Base-by-base conservation (phyloP, 148 eudicot genomes). In the Euryodendron excelsum region DNA sequence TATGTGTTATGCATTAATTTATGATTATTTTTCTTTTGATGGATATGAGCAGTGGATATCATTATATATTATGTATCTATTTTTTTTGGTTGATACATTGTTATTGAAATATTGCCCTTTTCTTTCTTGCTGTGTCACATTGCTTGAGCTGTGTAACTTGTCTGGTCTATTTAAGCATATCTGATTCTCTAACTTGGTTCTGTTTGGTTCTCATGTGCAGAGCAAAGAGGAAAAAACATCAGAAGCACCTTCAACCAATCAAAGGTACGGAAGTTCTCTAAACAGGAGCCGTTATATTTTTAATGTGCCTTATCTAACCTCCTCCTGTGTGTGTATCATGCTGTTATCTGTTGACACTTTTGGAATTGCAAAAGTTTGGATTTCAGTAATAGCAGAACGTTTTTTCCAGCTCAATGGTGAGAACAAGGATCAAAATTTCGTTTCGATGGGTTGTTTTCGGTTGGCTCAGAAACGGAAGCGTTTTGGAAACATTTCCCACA, bases 161-260 rank as follows among this genome's bases (percentile, higher is more conserved):
- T 80, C 9, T 59, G 34, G 18, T 21, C 75, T 68, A 25, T 55
- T 36, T n/a, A 21, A 34, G 18, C 14, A 61, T 37, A 34, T 56
- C 72, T 73, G 41, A 74, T 74, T 65, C 4, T 15, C 45, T 67
- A 36, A 47, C 71, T 72, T 48, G 72, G 69, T 45, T 2, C 15
- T 1, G 2, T 9, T 34, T 76, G 45, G 23, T 81, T 69, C 13
- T 56, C 63, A 69, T 55, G 37, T 87, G 81, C 88, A 93, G 97
- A 91, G 85, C 83, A 93, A 88, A 78, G 84, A 84, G 65, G 86
- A 79, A 39, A 81, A 77, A 53, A 69, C 79, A 50, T 75, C 65
- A 33, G 81, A 59, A 61, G 80, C 84, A 50, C 67, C 82, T 41
- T 33, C 80, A 36, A 75, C 82, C 9, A 78, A 71, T 79, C 86